phyloP scores from a whole-genome alignment of 768 basidiomycete genomes.

The Dentipellis sp. region DNA sequence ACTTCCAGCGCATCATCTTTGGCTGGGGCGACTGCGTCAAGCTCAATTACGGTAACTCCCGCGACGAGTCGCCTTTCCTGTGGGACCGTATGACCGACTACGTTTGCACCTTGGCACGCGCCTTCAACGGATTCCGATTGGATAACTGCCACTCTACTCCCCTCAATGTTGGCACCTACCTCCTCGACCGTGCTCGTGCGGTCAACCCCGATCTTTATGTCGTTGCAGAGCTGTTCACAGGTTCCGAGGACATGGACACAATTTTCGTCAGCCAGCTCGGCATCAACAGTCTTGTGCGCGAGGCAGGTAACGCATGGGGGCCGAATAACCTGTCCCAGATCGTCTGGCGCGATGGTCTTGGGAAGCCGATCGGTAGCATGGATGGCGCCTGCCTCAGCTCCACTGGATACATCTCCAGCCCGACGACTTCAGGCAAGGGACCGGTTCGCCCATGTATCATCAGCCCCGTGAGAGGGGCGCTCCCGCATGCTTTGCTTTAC shows the following conservation, averaged over 20 bases:
- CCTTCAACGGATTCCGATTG: slow-evolving; percentile 94
- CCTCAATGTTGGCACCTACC: slow-evolving; percentile 86
- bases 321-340: slow-evolving; percentile 86
- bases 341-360: slow-evolving; percentile 83
- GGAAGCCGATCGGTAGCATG: slow-evolving; percentile 97
- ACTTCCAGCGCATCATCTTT: slow-evolving; percentile 92
- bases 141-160: slow-evolving; percentile 99
- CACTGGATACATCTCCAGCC: slow-evolving; percentile 50
- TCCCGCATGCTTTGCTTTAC: slow-evolving; percentile 89
- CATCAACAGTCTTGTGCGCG: slow-evolving; percentile 88
- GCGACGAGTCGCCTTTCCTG: slow-evolving; percentile 54
- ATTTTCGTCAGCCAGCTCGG: slow-evolving; percentile 88
- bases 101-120: slow-evolving; percentile 66
- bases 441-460: slow-evolving; percentile 65
- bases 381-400: slow-evolving; percentile 77
- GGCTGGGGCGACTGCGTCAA: slow-evolving; percentile 99
- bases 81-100: slow-evolving; percentile 90
- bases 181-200: slow-evolving; percentile 86
- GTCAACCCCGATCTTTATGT: slow-evolving; percentile 92
- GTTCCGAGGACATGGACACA: slow-evolving; percentile 88
- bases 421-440: slow-evolving; percentile 78
- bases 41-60: slow-evolving; percentile 68
- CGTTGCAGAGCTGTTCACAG: slow-evolving; percentile 95
- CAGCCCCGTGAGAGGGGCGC: slow-evolving; percentile 73
- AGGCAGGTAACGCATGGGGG: slow-evolving; percentile 87